Evolutionary conservation across 2,329 filamentous ascomycete genomes (phyloP).

Genomic region (Aureobasidium mangrovei): DNA sequence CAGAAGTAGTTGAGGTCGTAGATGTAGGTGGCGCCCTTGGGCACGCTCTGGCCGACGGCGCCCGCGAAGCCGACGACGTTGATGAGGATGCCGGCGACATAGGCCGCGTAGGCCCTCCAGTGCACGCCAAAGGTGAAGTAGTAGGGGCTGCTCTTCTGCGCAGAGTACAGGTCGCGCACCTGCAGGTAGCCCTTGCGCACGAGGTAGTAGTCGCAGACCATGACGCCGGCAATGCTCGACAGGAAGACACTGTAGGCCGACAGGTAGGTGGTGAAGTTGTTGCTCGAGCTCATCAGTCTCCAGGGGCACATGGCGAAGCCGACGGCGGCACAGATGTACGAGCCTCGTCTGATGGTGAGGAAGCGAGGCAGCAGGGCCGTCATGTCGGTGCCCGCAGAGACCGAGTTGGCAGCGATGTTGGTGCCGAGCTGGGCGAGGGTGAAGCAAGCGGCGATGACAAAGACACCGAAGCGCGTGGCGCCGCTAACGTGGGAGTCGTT

Average conservation of each 20-base stretch:
- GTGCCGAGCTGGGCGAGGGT: slow-evolving; percentile 40
- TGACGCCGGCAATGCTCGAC: slow-evolving; percentile 85
- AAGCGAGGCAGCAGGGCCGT: slow-evolving; percentile 42
- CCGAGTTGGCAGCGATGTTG: slow-evolving; percentile 44
- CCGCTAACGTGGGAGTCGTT: slow-evolving; percentile 28
- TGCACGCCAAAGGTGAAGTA: slow-evolving; percentile 66
- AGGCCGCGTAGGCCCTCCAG: slow-evolving; percentile 76
- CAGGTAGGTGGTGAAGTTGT: slow-evolving; percentile 76
- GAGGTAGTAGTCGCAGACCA: slow-evolving; percentile 78
- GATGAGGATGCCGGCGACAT: slow-evolving; percentile 74
- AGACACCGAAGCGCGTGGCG: slow-evolving; percentile 34
- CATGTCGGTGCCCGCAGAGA: slow-evolving; percentile 45
- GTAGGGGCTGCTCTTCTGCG: slow-evolving; percentile 58
- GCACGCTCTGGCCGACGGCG: slow-evolving; percentile 63
- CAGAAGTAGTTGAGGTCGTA: slow-evolving; percentile 89
- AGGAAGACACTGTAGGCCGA: slow-evolving; percentile 90
- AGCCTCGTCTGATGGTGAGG: slow-evolving; percentile 67
- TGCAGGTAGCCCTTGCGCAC: slow-evolving; percentile 76
- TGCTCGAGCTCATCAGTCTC: slow-evolving; percentile 67
- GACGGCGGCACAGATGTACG: slow-evolving; percentile 72
- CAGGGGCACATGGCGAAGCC: slow-evolving; percentile 83
- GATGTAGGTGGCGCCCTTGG: slow-evolving; percentile 70
- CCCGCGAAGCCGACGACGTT: slow-evolving; percentile 89
- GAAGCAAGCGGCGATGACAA: slow-evolving; percentile 34
- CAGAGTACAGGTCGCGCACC: slow-evolving; percentile 70